phyloP scores from a whole-genome alignment of 768 basidiomycete species.

The Boletus sp. region DNA sequence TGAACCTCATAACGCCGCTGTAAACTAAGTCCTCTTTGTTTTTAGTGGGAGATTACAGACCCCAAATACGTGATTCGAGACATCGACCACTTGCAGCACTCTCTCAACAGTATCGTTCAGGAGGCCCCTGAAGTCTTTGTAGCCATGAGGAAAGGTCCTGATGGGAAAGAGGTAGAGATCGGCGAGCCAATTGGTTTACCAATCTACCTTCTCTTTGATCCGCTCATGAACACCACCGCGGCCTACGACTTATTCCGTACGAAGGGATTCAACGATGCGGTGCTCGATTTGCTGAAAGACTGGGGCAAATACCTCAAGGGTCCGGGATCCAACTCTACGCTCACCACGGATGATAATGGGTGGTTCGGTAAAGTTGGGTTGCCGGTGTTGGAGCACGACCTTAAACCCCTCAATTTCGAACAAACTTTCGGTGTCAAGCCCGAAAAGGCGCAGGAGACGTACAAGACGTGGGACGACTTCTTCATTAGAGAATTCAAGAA shows the following conservation, averaged over 20 bases:
- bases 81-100: neutral
- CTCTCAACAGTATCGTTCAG: neutral
- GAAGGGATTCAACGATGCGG: constrained; percentile 1
- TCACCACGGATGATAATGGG: neutral
- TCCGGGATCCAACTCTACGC: constrained; percentile 1
- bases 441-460: neutral
- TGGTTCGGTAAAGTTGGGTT: neutral
- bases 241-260: constrained; percentile 17
- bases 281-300: neutral
- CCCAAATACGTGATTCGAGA: neutral
- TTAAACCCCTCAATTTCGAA: neutral
- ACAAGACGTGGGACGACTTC: constrained; percentile 49
- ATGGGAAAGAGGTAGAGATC: neutral
- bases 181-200: constrained; percentile 22
- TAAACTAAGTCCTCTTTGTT: neutral
- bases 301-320: constrained; percentile 4
- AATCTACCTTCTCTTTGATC: constrained; percentile 13
- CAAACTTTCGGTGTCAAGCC: constrained; percentile 3
- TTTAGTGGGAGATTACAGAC: neutral
- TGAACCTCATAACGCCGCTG: neutral
- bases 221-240: constrained; percentile 23
- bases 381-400: neutral
- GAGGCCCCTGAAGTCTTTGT: neutral
- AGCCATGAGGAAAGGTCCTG: neutral
- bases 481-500: constrained; percentile 43